Evolutionary conservation across 345 rosid genomes (phyloP), one percentile per base, ranked within the genome.

Genomic region (Gossypium sturtianum): DNA sequence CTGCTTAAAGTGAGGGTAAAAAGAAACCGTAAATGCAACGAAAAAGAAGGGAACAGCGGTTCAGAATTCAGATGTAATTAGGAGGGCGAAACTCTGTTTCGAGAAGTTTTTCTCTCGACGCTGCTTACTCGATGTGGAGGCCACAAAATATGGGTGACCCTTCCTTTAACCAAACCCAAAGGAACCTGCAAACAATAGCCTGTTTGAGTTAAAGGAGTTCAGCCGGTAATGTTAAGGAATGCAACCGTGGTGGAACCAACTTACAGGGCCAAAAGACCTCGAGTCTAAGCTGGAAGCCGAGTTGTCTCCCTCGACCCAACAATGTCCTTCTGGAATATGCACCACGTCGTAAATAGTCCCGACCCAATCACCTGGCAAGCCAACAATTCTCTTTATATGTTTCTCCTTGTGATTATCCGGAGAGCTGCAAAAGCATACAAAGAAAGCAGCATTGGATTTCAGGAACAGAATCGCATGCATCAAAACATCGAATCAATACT

Each of bases 221-320:
- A 68, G 2, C 15, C 7, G 1, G 57, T 15, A 4, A 25, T 11
- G 9, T 41, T 72, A 72, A 44, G 38, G 57, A 23, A 48, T 13
- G 9, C n/a, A 60, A 44, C 47, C 17, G 29, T 20, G 58, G 38
- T 44, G 61, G 45, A 15, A 34, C 22, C 13, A 73, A 86, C 95
- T 90, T 85, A 95, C 98, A 4, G 97, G 90, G 76, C 98, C 99
- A 77, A 90, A 90, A 74, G 88, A 83, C 81, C 90, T 86, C 4
- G 98, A 91, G 81, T 95, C 98, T 74, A 81, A 45, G 84, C 97
- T 93, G 70, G 87, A 80, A 69, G 68, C 74, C 53, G 74, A 64
- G 83, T 91, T 87, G 74, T 91, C 98, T 76, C 98, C 99, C 86
- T 95, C 99, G 17, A 93, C 94, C 98, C 98, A 95, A 76, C 96